phyloP scores from a whole-genome alignment of 768 basidiomycete genomes.

The Leccinum boreale region DNA sequence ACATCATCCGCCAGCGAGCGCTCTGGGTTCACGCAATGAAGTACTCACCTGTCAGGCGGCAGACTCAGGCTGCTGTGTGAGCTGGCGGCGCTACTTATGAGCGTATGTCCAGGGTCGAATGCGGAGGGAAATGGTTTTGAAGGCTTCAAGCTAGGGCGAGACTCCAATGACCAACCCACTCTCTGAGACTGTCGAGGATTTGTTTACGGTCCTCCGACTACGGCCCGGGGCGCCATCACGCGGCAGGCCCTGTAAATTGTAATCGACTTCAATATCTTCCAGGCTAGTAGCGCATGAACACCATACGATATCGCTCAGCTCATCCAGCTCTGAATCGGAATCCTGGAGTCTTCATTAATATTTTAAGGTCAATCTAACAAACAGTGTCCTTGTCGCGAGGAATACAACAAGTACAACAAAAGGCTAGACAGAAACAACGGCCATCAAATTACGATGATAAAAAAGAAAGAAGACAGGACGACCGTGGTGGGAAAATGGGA shows the following conservation, averaged over 20 bases:
- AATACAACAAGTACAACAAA: conserved; percentile 4
- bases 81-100: neutral
- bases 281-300: too few relatives aligned
- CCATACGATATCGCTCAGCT: too few relatives aligned
- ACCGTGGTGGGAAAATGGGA: neutral
- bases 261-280: too few relatives aligned
- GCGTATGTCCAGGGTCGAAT: neutral
- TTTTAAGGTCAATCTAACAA: neutral
- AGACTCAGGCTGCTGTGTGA: neutral
- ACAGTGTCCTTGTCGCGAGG: neutral
- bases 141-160: neutral
- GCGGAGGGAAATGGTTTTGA: neutral
- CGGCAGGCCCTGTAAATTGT: too few relatives aligned
- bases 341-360: neutral
- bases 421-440: conserved; percentile 6
- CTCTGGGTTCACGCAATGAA: neutral
- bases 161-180: neutral
- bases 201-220: too few relatives aligned
- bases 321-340: neutral
- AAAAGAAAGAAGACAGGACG: conserved; percentile 3
- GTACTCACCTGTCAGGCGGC: neutral
- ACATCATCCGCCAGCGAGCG: neutral
- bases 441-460: neutral
- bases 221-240: too few relatives aligned
- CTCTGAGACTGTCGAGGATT: too few relatives aligned